Evolutionary conservation across 1,139 yeast species (phyloP).

Genomic region (Nadsonia starkeyi-henricii): DNA sequence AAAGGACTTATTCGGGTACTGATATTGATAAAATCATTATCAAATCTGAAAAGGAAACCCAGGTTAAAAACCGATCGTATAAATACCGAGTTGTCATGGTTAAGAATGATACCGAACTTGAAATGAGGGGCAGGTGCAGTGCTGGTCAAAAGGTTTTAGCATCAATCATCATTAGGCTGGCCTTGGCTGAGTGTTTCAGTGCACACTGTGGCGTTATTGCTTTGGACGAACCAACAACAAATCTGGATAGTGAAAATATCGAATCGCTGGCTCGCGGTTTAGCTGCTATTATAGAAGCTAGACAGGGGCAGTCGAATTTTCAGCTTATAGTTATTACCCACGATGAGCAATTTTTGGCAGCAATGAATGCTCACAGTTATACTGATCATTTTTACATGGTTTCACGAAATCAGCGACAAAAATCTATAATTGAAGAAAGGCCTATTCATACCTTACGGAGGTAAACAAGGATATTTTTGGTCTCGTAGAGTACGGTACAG

Average conservation of each 20-base stretch:
- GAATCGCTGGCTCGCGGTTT: constrained; percentile 78
- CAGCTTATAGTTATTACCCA: constrained; percentile 92
- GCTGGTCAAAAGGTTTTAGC: constrained; percentile 97
- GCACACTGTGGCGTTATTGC: constrained; percentile 91
- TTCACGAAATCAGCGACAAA: constrained; percentile 65
- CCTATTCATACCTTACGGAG: constrained; percentile 14
- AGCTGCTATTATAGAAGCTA: constrained; percentile 55
- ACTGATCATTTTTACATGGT: constrained; percentile 84
- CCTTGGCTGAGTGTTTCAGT: constrained; percentile 93
- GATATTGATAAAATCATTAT: constrained; percentile 88
- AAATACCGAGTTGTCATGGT: constrained; percentile 93
- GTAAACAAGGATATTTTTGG: neutral
- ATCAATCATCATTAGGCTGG: constrained; percentile 77
- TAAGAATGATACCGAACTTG: constrained; percentile 81
- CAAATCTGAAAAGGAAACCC: constrained; percentile 55
- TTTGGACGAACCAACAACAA: constrained; percentile 95
- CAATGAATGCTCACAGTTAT: constrained; percentile 73
- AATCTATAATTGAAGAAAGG: constrained; percentile 47
- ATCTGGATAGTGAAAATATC: constrained; percentile 78
- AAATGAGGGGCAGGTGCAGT: constrained; percentile 96
- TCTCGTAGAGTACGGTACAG: too few species aligned
- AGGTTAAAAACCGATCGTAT: constrained; percentile 50
- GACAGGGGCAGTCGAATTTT: constrained; percentile 73
- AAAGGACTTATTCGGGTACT: constrained; percentile 83
- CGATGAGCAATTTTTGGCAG: constrained; percentile 77